Percentiles rank a stretch among this genome's conserved stretches.
Conservation (phyloP, 2,329 filamentous ascomycete genomes). For the Sclerotinia borealis region DNA sequence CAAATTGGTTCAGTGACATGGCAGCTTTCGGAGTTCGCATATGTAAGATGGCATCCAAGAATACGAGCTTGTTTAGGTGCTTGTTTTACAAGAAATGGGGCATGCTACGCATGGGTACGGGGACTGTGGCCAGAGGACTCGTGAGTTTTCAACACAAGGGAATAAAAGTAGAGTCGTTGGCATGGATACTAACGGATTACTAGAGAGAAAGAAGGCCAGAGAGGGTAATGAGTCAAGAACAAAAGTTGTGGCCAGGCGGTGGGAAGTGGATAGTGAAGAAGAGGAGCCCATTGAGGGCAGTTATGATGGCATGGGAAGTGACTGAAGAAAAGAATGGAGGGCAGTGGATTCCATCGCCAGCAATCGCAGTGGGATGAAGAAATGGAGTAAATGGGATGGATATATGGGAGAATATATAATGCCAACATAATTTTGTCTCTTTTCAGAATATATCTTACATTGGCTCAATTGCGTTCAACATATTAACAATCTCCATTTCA, state of each 20-base stretch:
- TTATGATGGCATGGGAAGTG: not conserved
- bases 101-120: not conserved
- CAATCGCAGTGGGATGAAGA: no score
- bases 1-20: not conserved
- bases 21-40: not conserved
- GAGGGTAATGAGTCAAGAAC: no score
- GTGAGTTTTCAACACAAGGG: not conserved
- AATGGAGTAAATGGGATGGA: no score
- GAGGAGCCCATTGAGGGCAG: not conserved
- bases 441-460: not conserved
- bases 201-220: no score
- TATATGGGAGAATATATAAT: no score
- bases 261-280: not conserved
- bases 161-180: not conserved
- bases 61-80: not conserved
- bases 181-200: not conserved
- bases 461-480: not conserved
- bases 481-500: not conserved
- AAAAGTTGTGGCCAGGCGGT: not conserved
- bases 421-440: not conserved
- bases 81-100: not conserved
- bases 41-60: no score
- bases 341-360: rapidly evolving
- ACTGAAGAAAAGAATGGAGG: not conserved
- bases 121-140: no score